These are phyloP conservation scores for Pseudoscleropodium purum DNA, from an alignment of 225 moss, liverwort and hornwort genomes.

Conservation along the genomic window DNA sequence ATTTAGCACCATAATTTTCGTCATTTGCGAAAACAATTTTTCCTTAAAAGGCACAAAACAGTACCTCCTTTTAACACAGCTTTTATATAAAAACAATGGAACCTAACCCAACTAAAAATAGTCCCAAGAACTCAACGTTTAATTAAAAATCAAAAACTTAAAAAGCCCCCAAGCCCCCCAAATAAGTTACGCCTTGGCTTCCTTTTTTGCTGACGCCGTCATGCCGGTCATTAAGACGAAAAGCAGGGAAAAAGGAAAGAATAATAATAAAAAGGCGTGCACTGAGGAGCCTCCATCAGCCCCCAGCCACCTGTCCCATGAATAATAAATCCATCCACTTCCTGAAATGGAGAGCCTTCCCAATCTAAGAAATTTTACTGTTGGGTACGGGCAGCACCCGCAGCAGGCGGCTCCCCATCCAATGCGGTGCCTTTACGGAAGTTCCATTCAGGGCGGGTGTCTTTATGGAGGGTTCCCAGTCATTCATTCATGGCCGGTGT, in stretches of 20 bases:
- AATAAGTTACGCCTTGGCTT: no score
- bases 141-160: neutral
- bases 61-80: no score
- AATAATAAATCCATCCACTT: neutral
- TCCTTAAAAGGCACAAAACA: neutral
- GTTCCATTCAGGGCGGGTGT: neutral
- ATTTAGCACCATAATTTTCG: neutral
- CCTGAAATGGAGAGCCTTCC: neutral
- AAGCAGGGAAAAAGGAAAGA: neutral
- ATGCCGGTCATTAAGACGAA: neutral
- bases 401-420: neutral
- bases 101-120: neutral
- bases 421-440: neutral
- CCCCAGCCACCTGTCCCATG: neutral
- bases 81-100: neutral
- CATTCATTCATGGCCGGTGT: slow-evolving; percentile 16
- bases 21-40: neutral
- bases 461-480: neutral
- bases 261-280: neutral
- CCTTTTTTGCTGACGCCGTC: neutral
- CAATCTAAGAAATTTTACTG: neutral
- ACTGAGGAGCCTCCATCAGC: neutral
- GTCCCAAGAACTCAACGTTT: fast-evolving
- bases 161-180: neutral
- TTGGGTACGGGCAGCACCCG: neutral